Conservation (phyloP, 2,329 filamentous ascomycete species). For the Xylaria digitata region DNA sequence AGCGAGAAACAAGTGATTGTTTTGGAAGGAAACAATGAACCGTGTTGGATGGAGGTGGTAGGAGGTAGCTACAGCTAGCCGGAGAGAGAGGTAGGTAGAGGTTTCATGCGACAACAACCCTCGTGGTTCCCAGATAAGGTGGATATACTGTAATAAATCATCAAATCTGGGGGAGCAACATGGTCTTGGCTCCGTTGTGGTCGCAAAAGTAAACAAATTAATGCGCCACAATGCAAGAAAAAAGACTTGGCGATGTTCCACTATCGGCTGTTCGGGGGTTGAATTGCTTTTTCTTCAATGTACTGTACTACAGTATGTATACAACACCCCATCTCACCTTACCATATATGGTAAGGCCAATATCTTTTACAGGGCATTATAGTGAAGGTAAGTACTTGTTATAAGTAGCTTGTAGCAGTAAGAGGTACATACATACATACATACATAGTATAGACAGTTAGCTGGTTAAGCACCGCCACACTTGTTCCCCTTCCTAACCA, state of each 20-base stretch:
- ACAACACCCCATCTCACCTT: neutral
- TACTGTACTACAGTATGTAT: too few relatives aligned
- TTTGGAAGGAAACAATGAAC: neutral
- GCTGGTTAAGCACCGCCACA: constrained; percentile 12
- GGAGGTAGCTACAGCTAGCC: too few relatives aligned
- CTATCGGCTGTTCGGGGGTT: neutral
- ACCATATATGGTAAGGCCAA: too few relatives aligned
- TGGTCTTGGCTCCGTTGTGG: neutral
- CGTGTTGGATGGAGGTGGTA: neutral
- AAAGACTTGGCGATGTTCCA: neutral
- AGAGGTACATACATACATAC: too few relatives aligned
- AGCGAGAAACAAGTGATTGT: neutral
- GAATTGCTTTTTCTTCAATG: neutral
- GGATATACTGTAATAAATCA: too few relatives aligned
- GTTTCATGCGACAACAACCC: constrained; percentile 2
- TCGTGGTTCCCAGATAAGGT: neutral
- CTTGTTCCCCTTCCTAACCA: neutral
- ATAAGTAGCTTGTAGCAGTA: too few relatives aligned
- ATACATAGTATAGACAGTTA: too few relatives aligned
- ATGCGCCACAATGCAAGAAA: constrained; percentile 23
- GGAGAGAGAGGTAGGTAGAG: neutral
- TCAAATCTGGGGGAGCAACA: constrained; percentile 9
- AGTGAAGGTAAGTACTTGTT: neutral
- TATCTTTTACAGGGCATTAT: too few relatives aligned
- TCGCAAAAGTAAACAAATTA: constrained; percentile 37